phyloP scores from a whole-genome alignment of 805 yeast genomes.

The Spathaspora gorwiae region DNA sequence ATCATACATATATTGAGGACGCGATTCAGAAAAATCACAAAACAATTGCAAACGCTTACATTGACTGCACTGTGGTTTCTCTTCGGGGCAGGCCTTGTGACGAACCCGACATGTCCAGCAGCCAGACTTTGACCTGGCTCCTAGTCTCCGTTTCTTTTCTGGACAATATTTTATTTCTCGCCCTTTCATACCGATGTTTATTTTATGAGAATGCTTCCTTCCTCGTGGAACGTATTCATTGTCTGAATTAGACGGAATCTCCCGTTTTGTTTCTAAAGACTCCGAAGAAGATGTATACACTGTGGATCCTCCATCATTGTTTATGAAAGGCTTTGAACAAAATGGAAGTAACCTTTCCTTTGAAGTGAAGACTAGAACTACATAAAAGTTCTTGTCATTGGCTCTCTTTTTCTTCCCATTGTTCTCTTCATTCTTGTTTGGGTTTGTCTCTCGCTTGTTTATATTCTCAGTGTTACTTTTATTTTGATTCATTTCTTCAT shows the following conservation, averaged over 20 bases:
- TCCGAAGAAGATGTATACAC: not conserved
- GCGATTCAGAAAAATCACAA: conserved; percentile 50
- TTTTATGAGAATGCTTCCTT: conserved; percentile 3
- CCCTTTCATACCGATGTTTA: too few relatives aligned
- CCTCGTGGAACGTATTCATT: not conserved
- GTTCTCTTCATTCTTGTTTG: not conserved
- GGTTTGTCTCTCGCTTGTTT: not conserved
- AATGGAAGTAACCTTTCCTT: not conserved
- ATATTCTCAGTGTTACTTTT: not conserved
- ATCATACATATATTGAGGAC: conserved; percentile 54
- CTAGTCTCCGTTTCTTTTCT: conserved; percentile 14
- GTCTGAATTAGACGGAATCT: not conserved
- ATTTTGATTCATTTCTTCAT: not conserved
- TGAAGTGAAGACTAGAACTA: not conserved
- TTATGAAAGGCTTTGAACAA: not conserved
- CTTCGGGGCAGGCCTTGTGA: conserved; percentile 69
- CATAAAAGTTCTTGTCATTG: not conserved
- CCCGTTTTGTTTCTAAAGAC: not conserved
- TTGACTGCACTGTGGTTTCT: conserved; percentile 54
- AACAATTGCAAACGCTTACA: conserved; percentile 52
- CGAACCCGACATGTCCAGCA: conserved; percentile 79
- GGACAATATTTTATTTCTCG: conserved; percentile 1
- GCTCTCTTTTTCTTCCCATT: not conserved
- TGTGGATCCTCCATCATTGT: not conserved
- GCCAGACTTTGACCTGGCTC: conserved; percentile 49